Conservation (phyloP, 192 early-diverging fungal species). For the Diversispora epigaea region DNA sequence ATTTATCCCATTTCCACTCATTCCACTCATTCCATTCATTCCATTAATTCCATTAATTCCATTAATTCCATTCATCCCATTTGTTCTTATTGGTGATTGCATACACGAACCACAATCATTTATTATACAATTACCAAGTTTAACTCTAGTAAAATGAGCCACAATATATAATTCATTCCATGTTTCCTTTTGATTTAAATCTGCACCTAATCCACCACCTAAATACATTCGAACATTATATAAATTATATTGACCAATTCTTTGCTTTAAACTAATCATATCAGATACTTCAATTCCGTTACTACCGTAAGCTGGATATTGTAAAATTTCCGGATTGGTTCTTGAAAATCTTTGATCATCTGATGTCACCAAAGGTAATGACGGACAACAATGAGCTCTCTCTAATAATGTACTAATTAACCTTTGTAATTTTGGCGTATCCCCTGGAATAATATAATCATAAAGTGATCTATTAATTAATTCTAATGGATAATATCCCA, state of each 20-base stretch:
- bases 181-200: constrained; percentile 44
- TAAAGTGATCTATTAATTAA: constrained; percentile 51
- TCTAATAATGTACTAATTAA: constrained; percentile 3
- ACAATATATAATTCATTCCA: constrained; percentile 55
- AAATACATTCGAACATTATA: constrained; percentile 53
- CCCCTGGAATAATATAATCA: neutral
- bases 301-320: constrained; percentile 1
- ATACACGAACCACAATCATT: neutral
- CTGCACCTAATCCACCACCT: constrained; percentile 61
- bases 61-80: no score
- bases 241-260: constrained; percentile 45
- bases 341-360: constrained; percentile 40
- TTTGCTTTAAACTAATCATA: constrained; percentile 45
- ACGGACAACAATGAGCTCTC: neutral
- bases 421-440: constrained; percentile 5
- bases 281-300: constrained; percentile 47
- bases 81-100: neutral
- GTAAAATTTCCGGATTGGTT: constrained; percentile 38
- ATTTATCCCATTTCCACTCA: neutral
- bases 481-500: constrained; percentile 59
- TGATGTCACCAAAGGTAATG: constrained; percentile 37
- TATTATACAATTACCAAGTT: constrained; percentile 5
- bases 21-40: constrained; percentile 4
- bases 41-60: neutral
- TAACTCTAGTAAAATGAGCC: constrained; percentile 40